These are phyloP conservation scores for Cornus suecica DNA, from an alignment of 148 eudicot genomes.

Conservation along the genomic window DNA sequence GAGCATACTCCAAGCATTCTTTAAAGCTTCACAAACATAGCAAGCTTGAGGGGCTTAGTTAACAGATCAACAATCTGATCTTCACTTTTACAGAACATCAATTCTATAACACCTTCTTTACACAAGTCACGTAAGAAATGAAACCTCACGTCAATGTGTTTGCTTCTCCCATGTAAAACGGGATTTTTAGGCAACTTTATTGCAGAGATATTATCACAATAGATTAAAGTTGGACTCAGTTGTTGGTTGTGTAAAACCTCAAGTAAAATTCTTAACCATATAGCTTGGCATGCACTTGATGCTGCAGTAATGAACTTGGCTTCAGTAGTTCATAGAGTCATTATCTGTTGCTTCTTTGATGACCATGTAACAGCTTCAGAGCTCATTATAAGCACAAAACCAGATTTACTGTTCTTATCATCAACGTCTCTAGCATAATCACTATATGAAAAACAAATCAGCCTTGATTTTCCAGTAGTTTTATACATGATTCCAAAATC, in stretches of 20 bases:
- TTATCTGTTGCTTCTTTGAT: background rate
- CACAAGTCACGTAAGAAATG: constrained; percentile 4
- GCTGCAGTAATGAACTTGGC: background rate
- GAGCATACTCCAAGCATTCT: background rate
- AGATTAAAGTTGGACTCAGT: background rate
- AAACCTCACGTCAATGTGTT: background rate
- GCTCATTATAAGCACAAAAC: background rate
- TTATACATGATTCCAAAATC: no score
- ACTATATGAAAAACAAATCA: no score
- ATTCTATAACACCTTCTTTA: background rate
- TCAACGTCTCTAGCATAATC: no score
- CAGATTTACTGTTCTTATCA: background rate
- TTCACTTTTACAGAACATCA: background rate
- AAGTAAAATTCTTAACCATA: background rate
- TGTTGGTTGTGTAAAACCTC: background rate
- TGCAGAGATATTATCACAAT: background rate
- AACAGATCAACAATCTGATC: no score
- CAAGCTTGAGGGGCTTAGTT: background rate
- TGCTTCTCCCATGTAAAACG: no score
- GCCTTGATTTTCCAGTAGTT: no score
- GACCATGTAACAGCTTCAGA: background rate
- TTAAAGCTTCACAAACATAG: background rate
- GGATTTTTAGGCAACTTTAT: background rate
- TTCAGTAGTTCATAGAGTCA: background rate
- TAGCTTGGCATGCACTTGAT: background rate